Evolutionary conservation across 345 rosid species (phyloP), one percentile per base, ranked within the genome.

Genomic region (Salix exigua): DNA sequence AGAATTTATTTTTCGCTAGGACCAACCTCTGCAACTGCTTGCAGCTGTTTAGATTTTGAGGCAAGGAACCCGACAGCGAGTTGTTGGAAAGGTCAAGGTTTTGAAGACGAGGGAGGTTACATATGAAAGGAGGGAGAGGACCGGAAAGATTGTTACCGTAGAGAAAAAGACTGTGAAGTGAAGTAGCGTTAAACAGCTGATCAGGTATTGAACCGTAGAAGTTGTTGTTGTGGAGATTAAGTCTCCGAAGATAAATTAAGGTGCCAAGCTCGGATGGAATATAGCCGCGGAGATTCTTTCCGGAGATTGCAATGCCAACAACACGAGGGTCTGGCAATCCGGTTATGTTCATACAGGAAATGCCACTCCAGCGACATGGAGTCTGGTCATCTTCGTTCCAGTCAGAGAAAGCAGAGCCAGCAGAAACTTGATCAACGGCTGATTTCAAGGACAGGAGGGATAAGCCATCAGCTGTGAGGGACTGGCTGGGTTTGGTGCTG

Each of bases 251-350:
- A 73, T 83, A 92, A 16, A 86, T 26, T 7, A 96, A 81, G 0
- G 86, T 88, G 1, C 99, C 98, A 0, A 96, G 91, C 90, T 96
- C 99, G 1, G 98, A 94, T 2, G 99, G 99, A 38, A 94, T 91
- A 31, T 96, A 93, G 2, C 99, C 98, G 6, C 89, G 89, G 71
- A 96, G 93, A 68, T 72, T 77, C 80, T 89, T 87, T 0, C 88
- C 97, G 77, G 99, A 66, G 66, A 92, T 62, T 5, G 95, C 79
- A 74, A 96, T 83, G 21, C 95, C 95, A 30, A 94, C 94, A 68
- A 96, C 98, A 38, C 97, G 92, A 0, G 90, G 86, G 78, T 74
- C 88, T 0, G 94, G 73, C 70, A 71, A 75, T 7, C 83, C 93
- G 30, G 98, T 69, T 71, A 90, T 73, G 85, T 92, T 92, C 87